A percentile compares a stretch with the other conserved stretches of the same genome.
These are phyloP conservation scores for Yarrowia porcina DNA, from an alignment of 805 yeast genomes.

Conservation along the genomic window DNA sequence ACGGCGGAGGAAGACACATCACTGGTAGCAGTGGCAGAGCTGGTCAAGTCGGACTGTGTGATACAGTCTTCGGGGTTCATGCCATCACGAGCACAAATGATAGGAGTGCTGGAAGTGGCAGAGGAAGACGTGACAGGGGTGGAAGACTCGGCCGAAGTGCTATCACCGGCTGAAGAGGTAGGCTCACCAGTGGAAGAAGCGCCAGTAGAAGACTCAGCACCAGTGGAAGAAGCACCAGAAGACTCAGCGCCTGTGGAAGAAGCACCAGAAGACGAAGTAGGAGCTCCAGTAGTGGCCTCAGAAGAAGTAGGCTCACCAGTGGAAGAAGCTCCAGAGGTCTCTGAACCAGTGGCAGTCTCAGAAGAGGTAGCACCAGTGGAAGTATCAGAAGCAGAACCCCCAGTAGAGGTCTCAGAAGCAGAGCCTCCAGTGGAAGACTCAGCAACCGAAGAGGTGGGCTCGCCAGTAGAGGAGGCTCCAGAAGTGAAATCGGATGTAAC, in stretches of 20 bases:
- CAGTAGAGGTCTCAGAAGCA: background rate
- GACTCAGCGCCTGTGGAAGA: too few species aligned
- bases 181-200: background rate
- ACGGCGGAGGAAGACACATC: background rate
- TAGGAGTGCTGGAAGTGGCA: background rate
- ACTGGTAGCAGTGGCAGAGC: background rate
- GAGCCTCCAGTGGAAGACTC: background rate
- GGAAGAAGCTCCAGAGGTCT: background rate
- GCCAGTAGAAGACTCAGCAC: too few species aligned
- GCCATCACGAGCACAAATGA: background rate
- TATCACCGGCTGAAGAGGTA: background rate
- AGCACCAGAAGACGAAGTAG: too few species aligned
- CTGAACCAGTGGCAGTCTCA: too few species aligned
- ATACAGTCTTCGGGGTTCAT: background rate
- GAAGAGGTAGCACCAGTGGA: background rate
- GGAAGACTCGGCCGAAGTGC: background rate
- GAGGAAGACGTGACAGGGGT: background rate
- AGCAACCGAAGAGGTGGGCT: background rate
- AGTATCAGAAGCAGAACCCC: background rate
- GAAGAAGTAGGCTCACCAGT: background rate
- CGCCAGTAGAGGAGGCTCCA: too few species aligned
- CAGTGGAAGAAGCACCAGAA: too few species aligned
- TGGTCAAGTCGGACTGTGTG: background rate
- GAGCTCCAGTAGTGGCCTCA: background rate
- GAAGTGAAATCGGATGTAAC: background rate